Evolutionary conservation across 2,329 filamentous ascomycete genomes (phyloP), one percentile per base, ranked within the genome.

Genomic region (Aspergillus sp.): DNA sequence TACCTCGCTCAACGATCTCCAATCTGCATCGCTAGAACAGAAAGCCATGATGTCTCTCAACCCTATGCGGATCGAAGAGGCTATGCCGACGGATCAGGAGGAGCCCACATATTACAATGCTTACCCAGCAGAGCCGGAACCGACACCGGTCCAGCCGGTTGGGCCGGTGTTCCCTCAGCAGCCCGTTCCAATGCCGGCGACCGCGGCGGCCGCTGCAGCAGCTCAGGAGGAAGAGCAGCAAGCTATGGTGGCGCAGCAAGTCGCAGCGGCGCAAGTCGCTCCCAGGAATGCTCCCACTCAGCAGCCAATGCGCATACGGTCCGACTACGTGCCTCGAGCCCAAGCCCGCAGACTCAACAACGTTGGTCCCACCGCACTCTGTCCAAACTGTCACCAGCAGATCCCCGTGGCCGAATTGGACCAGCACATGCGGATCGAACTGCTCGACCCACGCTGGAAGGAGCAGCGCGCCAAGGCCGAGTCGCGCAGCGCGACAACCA

Each of bases 391-490:
- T 75, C 85, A 87, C 57, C 88, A 94, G 70, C 82, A 87, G 56
- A 89, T 96, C 49, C 88, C 89, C 5, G 81, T 87, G 58, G 81
- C 85, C 58, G 91, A 97, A 70, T 78, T 96, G 55, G 87, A 93
- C 50, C 83, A 91, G 53, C 91, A 97, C 63, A 91, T 97, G 81
- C 82, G 87, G 67, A 95, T 97, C 63, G 91, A 97, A 69, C 78
- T 96, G 41, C 79, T 96, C 49, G 91, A 97, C 64, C 91, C 91
- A 0, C 81, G 86, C 49, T 97, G 91, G 90, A 94, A 94, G 65
- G 90, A 96, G 64, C 90, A 97, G 65, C 88, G 89, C 57, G 86
- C 87, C 48, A 94, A 94, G 65, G 82, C 87, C 10, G 88, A 95
- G 41, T 82, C 86, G 8, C 84, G 91, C 52, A 88, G 85, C 53